These are phyloP conservation scores for Przewalskia tangutica DNA, from an alignment of 257 asterid species.

Conservation along the genomic window DNA sequence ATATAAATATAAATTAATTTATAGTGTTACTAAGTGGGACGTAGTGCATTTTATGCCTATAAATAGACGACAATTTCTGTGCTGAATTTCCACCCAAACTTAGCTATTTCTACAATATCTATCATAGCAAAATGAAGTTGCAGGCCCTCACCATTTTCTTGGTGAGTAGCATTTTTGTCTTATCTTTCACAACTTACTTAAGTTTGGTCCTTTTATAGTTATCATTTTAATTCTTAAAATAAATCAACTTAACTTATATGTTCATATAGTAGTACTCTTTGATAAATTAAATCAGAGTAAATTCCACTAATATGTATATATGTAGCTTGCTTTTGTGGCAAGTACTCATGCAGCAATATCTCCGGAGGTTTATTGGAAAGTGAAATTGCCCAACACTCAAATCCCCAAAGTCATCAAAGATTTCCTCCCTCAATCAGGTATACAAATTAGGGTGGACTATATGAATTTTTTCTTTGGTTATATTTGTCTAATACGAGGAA, in stretches of 20 bases:
- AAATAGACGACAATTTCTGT: not conserved
- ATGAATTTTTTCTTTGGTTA: not conserved
- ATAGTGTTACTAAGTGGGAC: not conserved
- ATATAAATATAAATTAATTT: not conserved
- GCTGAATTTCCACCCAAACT: not conserved
- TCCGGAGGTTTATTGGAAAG: slow-evolving; percentile 20
- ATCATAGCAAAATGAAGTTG: not conserved
- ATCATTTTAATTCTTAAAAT: not conserved
- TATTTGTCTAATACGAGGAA: not conserved
- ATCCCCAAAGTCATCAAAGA: slow-evolving; percentile 16
- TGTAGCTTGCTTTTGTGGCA: slow-evolving; percentile 13
- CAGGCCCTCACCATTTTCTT: not conserved
- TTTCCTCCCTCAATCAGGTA: slow-evolving; percentile 8
- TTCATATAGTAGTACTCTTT: too few relatives aligned
- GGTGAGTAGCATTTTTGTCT: not conserved
- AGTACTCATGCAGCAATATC: slow-evolving; percentile 15
- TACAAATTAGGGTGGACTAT: not conserved
- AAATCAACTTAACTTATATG: too few relatives aligned
- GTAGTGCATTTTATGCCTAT: not conserved
- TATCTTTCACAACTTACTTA: not conserved
- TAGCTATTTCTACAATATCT: not conserved
- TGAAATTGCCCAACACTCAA: slow-evolving; percentile 14
- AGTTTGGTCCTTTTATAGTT: not conserved
- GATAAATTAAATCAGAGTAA: not conserved
- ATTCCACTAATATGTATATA: not conserved